A percentile compares a stretch with the other conserved stretches of the same genome.
Conservation (phyloP, 768 basidiomycete genomes). For the Pleurotus tuber-regium region DNA sequence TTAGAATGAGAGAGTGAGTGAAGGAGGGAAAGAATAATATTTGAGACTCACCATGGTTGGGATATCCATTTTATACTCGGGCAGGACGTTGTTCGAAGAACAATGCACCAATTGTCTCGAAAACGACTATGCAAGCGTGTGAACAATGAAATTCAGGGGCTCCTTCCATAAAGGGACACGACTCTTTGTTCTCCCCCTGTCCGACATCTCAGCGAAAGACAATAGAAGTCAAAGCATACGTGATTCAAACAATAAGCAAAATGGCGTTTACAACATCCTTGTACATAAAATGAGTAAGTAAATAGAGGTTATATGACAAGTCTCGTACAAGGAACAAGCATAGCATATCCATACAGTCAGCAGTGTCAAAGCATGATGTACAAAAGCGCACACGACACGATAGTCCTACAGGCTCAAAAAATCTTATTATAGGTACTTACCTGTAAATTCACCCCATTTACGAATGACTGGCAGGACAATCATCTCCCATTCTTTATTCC, state of each 20-base stretch:
- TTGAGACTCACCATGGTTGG: not conserved
- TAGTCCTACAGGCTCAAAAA: not conserved
- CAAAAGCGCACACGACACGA: too few relatives aligned
- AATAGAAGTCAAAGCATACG: too few relatives aligned
- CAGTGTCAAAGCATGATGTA: not conserved
- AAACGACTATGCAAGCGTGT: not conserved
- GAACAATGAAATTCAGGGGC: constrained; percentile 1
- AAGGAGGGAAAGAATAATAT: not conserved
- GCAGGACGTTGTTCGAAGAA: not conserved
- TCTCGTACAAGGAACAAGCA: too few relatives aligned
- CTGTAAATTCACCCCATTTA: constrained; percentile 11
- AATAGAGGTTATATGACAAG: too few relatives aligned
- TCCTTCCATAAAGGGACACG: not conserved
- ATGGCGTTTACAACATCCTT: too few relatives aligned
- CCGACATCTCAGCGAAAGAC: too few relatives aligned
- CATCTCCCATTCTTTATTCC: constrained; percentile 14
- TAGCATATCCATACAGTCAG: not conserved
- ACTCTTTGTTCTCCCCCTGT: too few relatives aligned
- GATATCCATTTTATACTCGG: not conserved
- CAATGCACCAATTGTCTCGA: not conserved
- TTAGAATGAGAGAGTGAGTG: not conserved
- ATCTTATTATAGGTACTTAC: not conserved
- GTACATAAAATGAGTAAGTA: too few relatives aligned
- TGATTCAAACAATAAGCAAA: not conserved
- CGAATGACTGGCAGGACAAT: constrained; percentile 15